Base-by-base conservation (phyloP, 1,284 basidiomycete genomes). In the Fomitopsis pinicola region DNA sequence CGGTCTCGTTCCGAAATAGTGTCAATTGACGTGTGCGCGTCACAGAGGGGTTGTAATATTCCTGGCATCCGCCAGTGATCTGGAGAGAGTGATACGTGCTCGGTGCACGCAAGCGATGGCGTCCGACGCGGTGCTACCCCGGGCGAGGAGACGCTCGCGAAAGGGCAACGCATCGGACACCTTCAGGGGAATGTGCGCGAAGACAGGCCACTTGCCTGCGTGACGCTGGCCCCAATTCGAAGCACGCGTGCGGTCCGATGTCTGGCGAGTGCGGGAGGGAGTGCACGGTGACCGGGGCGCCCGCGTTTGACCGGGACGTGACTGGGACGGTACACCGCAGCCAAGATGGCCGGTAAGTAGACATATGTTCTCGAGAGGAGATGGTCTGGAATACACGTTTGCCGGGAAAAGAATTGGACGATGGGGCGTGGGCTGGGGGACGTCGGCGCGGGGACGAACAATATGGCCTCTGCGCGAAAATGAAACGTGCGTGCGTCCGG, bases 331-430 rank as follows among this genome's bases (percentile, higher is more conserved):
- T 50, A 40, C 42, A 54, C 42, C 28, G 50, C 52, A 17, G 52
- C 28, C 12, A 33, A 33, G 48, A 50, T n/a, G 52, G 33, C 33
- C 22, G 26, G 42, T 22, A 22, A 22, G 22, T 22, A 22, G 22
- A 22, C 22, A 22, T 1, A 22, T 22, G 22, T 22, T 22, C 35
- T 28, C 26, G 30, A 1, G 36, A 5, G 36, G 28, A n/a, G 60
- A 50, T 22, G 22, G 22, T 22, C 22, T 22, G 63, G 59, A 62
- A 56, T 61, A 54, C 67, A 68, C 67, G 67, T 68, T 68, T 54
- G 67, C 64, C 26, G 50, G 44, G 30, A 57, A 50, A 44, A 48
- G 42, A 42, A 33, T 30, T 22, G 28, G 7, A 35, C 6, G 52
- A 55, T 15, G 30, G 28, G 5, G 44, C n/a, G 42, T 9, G 56